Base-by-base conservation (phyloP, 2,329 filamentous ascomycete genomes). In the Cercospora beticola region DNA sequence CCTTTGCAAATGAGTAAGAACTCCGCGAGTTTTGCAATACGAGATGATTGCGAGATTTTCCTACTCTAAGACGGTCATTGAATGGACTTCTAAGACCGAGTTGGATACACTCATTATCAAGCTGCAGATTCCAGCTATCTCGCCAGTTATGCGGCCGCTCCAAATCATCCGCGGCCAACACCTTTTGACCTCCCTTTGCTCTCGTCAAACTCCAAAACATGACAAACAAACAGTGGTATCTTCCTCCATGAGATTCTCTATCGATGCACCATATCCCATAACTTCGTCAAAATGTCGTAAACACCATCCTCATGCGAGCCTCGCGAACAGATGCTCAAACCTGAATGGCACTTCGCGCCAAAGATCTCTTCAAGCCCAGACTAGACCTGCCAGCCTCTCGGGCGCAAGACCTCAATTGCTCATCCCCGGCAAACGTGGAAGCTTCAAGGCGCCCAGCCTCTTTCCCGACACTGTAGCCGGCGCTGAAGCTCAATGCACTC, bases 401-500 rank as follows among this genome's bases (percentile, higher is more conserved):
- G 16, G 77, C 78, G 68, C 77, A 79, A 23, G 72, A 73, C 2
- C 73, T 64, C 18, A 76, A 57, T 28, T 71, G 69, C 18, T 74
- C 73, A 28, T 75, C 74, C 5, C 54, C 73, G 1, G 46, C 66
- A 30, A 74, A 67, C 16, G 66, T 64, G 5, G 69, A 70, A 5
- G 72, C 69, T 49, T 75, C 74, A 14, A 76, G 49, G 2, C 69
- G 46, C 9, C 74, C 75, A 3, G 73, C 75, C 43, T 89, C 87
- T 65, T 83, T 83, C 10, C 88, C 88, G 14, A 89, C 82, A 14
- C 86, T 85, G 73, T 89, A 90, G 1, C 88, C 88, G 4, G 88
- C 88, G 0, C 86, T 86, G 76, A 90, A 90, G 73, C 87, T 88
- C 70, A 90, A 84, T 2, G 88, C 88, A 16, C 86, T 88, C 65